Percentiles rank a stretch among this genome's conserved stretches.
Conservation (phyloP, 73 alveolate species). For the Stentor coeruleus region DNA sequence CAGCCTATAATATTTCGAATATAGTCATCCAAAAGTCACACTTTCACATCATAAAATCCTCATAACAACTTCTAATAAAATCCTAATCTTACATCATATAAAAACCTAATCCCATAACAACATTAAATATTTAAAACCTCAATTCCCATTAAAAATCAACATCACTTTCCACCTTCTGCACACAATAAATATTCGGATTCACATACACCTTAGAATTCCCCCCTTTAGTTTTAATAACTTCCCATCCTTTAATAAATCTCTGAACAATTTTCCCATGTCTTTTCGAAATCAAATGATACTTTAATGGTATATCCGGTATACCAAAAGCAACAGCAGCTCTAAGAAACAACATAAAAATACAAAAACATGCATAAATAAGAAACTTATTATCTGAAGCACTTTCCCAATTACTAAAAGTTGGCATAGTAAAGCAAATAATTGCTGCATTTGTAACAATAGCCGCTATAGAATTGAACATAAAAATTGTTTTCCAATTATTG, state of each 20-base stretch:
- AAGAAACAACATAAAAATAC: background rate
- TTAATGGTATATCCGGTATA: conserved; percentile 23
- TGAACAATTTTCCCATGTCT: conserved; percentile 10
- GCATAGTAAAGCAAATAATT: conserved; percentile 7
- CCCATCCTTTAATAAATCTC: conserved; percentile 24
- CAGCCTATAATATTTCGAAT: no score
- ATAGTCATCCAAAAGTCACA: no score
- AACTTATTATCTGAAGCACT: background rate
- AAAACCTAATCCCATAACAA: no score
- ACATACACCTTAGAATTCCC: background rate
- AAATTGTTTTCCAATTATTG: conserved; percentile 42
- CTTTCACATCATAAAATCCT: no score
- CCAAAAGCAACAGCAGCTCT: background rate
- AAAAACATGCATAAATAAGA: background rate
- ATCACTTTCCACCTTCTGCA: no score
- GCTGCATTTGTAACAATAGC: conserved; percentile 52
- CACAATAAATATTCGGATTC: conserved; percentile 16
- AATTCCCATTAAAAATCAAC: no score
- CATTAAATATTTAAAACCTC: no score
- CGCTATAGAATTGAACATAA: conserved; percentile 34
- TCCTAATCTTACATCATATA: no score
- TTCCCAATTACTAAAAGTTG: background rate
- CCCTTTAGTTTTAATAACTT: background rate
- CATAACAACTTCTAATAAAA: no score
- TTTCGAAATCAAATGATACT: background rate